Base-by-base conservation (phyloP, 2,329 filamentous ascomycete genomes). In the Sclerotinia nivalis region DNA sequence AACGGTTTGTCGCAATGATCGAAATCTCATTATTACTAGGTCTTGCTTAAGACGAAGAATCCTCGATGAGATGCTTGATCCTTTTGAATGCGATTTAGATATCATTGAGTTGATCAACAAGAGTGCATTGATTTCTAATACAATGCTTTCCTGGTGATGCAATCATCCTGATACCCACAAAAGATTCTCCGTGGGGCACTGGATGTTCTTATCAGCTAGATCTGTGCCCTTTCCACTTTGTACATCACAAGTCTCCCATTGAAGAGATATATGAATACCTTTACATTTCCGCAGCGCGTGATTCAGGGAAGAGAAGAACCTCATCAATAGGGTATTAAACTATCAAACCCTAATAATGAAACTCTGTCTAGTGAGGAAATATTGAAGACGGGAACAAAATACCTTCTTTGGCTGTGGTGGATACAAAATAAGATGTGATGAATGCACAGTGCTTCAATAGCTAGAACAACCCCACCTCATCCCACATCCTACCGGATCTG, bases 381-480 rank as follows among this genome's bases (percentile, higher is more conserved):
- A 37, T 15, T 37, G n/a, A 59, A 25, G 56, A 25, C 56, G 34
- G 56, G 56, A 59, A 59, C n/a, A 8, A 43, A n/a, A 40, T 59
- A 25, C 56, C 34, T 25, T 59, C 56, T 59, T 43, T 18, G 56
- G 56, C 25, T n/a, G 22, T 12, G 45, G 60, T 62, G 60, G 45
- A 37, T 10, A 10, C 12, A 5, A 25, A 31, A 43, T 43, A 43
- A n/a, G 43, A 62, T 61, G 59, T 61, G 43, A 61, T 28, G 59
- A 20, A 49, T 20, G 47, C 18, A n/a, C 22, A n/a, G 59, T 61
- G 59, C 59, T 49, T 61, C 59, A 34, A 34, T n/a, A 59, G 59
- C 59, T 49, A 62, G 43, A 31, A 49, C 20, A 13, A 12, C 43
- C 43, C 59, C 59, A 61, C 59, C 10, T 61, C 59, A 61, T 61